Percentiles rank a stretch among this genome's conserved stretches.
These are phyloP conservation scores for Plantago elongata DNA, from an alignment of 257 asterid genomes.

Conservation along the genomic window DNA sequence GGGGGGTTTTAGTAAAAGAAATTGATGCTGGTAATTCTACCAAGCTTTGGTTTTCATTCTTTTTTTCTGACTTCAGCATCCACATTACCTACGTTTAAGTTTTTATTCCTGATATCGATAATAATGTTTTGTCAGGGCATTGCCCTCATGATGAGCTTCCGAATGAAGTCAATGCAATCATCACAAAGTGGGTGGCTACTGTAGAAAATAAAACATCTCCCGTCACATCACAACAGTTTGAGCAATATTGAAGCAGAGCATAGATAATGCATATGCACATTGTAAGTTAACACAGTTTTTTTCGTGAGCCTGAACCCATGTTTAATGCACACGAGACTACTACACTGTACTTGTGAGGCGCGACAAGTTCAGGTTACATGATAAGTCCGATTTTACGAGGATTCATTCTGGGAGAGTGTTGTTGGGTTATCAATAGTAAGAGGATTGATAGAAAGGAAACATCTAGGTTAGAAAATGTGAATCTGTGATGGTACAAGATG, in stretches of 20 bases:
- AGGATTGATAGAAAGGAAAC: neutral
- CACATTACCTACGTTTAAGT: neutral
- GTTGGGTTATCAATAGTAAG: neutral
- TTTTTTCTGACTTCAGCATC: neutral
- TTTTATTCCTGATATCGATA: conserved; percentile 12
- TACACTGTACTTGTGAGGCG: neutral
- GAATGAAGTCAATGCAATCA: conserved; percentile 59
- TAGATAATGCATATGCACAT: conserved; percentile 1
- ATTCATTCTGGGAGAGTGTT: neutral
- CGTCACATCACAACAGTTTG: conserved; percentile 27
- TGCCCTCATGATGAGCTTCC: conserved; percentile 97
- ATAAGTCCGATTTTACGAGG: neutral
- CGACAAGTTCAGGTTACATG: neutral
- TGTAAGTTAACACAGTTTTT: neutral
- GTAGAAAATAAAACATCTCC: conserved; percentile 34
- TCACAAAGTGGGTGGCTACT: conserved; percentile 56
- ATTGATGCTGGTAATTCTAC: conserved; percentile 61
- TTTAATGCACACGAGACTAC: neutral
- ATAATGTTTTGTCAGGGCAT: conserved; percentile 55
- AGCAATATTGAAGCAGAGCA: conserved; percentile 3
- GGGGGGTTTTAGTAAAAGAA: conserved; percentile 55
- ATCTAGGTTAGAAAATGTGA: neutral
- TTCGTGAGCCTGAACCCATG: neutral
- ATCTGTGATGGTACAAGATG: neutral
- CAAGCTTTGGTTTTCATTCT: conserved; percentile 9